Base-by-base conservation (phyloP, 176 grass and related monocot species). In the Ananas comosus region DNA sequence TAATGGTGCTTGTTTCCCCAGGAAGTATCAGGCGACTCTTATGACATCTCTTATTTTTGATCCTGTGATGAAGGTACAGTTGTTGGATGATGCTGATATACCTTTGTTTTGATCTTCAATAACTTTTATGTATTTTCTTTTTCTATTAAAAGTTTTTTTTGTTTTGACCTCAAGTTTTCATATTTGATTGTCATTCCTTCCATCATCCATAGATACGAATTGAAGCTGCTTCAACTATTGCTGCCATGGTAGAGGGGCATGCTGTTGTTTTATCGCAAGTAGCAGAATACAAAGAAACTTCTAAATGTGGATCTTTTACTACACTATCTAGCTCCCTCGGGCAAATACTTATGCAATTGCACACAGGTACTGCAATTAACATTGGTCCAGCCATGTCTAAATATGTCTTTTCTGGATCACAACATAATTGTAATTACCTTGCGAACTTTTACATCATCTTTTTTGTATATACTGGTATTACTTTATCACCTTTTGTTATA, bases 31-130 rank as follows among this genome's bases (percentile, higher is more conserved):
- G 79, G 83, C 88, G 48, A 96, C 86, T 83, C 83, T 96, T 51
- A 91, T 96, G 88, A 91, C 88, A 78, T 96, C 81, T 72, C 72
- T 96, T 76, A 86, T 96, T 53, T 96, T 96, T 80, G 92, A 91
- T 86, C 86, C 92, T 76, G 71, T 92, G 74, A 71, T 74, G 18
- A 96, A 89, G 92, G 88, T 96, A 89, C 54, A 65, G 50, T 51
- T 69, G 27, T 57, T 63, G 6, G 3, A 28, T 67, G 22, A 61
- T 71, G 57, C 47, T 19, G 19, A 49, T 59, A 68, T 58, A 64
- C 69, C 3, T 58, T 57, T 8, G 19, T 16, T 59, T 14, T 73
- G 51, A 70, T 24, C 1, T 81, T 68, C 56, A 3, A 42, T 42
- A 42, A 42, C 33, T 42, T 42, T 42, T 42, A 6, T 42, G 19